Percentiles rank a stretch among this genome's conserved stretches.
These are phyloP conservation scores for Scedosporium apiospermum DNA, from an alignment of 2,329 filamentous ascomycete species.

Conservation along the genomic window DNA sequence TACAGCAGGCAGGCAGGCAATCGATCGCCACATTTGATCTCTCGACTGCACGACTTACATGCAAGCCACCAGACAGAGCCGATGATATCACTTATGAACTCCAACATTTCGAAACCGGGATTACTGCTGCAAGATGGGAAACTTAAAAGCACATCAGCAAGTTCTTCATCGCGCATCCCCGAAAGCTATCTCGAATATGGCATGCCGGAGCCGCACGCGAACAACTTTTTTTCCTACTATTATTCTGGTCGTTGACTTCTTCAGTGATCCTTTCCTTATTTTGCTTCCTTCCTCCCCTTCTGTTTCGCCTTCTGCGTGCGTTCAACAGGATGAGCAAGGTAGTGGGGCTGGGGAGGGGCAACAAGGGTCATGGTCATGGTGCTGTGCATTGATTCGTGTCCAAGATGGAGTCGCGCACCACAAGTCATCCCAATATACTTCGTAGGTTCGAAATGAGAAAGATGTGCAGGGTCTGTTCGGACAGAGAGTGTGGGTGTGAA, in stretches of 20 bases:
- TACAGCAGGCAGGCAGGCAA: no score
- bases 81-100: no score
- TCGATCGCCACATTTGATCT: not conserved
- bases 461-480: not conserved
- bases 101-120: no score
- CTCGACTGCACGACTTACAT: not conserved
- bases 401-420: not conserved
- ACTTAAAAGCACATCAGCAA: no score
- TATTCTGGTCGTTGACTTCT: not conserved
- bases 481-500: not conserved
- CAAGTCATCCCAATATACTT: not conserved
- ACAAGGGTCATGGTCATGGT: no score
- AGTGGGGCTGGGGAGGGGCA: no score
- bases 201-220: not conserved
- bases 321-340: no score
- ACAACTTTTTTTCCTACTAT: not conserved
- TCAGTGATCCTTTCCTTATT: not conserved
- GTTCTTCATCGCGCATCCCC: not conserved
- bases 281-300: no score
- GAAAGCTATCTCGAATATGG: not conserved
- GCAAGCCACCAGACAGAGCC: no score
- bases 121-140: no score
- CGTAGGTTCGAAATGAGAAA: not conserved
- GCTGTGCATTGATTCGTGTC: not conserved
- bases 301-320: no score